A percentile compares a stretch with the other conserved stretches of the same genome.
phyloP scores from a whole-genome alignment of 345 rosid genomes.

The Tarenaya hassleriana region DNA sequence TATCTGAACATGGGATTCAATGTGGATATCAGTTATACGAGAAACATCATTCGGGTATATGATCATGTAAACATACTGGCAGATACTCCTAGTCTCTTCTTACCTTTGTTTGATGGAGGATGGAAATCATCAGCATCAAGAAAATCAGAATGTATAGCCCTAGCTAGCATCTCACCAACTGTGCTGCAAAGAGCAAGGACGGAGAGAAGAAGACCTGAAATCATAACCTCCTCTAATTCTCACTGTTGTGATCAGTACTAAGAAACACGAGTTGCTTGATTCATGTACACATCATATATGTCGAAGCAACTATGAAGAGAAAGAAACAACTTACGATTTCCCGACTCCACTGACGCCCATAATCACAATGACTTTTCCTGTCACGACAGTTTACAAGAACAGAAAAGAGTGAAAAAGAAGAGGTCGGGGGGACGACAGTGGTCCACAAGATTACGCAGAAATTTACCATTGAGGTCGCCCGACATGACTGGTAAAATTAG shows the following conservation, averaged over 20 bases:
- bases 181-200: slow-evolving; percentile 39
- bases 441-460: slow-evolving; percentile 2
- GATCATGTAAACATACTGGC: not conserved
- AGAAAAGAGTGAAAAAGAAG: not conserved
- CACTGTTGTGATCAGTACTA: not conserved
- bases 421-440: not conserved
- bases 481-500: slow-evolving; percentile 20
- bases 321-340: slow-evolving; percentile 49
- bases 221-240: not conserved
- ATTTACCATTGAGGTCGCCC: slow-evolving; percentile 16
- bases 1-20: slow-evolving; percentile 36
- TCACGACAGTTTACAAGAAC: slow-evolving; percentile 10
- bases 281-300: not conserved
- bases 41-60: not conserved
- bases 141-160: slow-evolving; percentile 45
- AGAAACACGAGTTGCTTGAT: not conserved
- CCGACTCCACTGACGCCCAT: slow-evolving; percentile 85
- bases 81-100: not conserved
- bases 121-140: slow-evolving; percentile 91
- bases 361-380: slow-evolving; percentile 46
- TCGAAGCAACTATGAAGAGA: too few relatives aligned
- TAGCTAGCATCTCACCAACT: slow-evolving; percentile 54
- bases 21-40: too few relatives aligned
- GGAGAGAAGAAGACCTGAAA: not conserved
- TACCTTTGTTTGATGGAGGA: slow-evolving; percentile 69